phyloP scores from a whole-genome alignment of 176 grass and related monocot species.

The Areca catechu region DNA sequence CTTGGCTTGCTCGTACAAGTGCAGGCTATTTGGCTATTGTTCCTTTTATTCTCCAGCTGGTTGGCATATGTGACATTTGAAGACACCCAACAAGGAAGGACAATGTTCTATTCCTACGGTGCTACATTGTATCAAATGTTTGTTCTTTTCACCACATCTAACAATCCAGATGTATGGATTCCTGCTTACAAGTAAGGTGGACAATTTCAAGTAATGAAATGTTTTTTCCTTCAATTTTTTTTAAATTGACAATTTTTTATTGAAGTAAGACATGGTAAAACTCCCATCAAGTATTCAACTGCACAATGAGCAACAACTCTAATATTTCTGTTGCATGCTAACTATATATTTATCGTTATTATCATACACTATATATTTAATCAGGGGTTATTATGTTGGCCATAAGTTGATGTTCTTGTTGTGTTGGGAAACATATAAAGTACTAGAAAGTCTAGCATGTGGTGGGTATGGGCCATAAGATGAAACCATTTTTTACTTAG shows the following conservation, averaged over 20 bases:
- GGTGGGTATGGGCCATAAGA: too few relatives aligned
- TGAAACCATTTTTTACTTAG: too few relatives aligned
- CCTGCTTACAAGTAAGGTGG: constrained; percentile 93
- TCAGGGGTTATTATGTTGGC: not conserved
- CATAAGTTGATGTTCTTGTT: not conserved
- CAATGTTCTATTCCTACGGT: constrained; percentile 62
- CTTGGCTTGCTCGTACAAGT: not conserved
- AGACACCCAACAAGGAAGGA: constrained; percentile 79
- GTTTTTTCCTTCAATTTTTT: constrained; percentile 23
- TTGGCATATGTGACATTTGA: constrained; percentile 95
- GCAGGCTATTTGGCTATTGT: constrained; percentile 78
- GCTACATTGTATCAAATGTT: constrained; percentile 95
- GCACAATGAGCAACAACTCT: not conserved
- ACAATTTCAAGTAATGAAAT: constrained; percentile 11
- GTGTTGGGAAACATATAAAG: too few relatives aligned
- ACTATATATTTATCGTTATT: not conserved
- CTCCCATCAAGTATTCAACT: not conserved
- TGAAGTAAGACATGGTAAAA: too few relatives aligned
- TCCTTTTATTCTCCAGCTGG: constrained; percentile 94
- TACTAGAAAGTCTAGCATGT: too few relatives aligned
- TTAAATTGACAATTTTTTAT: not conserved
- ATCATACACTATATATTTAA: not conserved
- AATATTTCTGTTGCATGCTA: too few relatives aligned
- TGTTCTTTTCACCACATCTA: constrained; percentile 94
- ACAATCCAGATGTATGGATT: constrained; percentile 98